Evolutionary conservation across 345 rosid genomes (phyloP).

Genomic region (Ceriops decandra): DNA sequence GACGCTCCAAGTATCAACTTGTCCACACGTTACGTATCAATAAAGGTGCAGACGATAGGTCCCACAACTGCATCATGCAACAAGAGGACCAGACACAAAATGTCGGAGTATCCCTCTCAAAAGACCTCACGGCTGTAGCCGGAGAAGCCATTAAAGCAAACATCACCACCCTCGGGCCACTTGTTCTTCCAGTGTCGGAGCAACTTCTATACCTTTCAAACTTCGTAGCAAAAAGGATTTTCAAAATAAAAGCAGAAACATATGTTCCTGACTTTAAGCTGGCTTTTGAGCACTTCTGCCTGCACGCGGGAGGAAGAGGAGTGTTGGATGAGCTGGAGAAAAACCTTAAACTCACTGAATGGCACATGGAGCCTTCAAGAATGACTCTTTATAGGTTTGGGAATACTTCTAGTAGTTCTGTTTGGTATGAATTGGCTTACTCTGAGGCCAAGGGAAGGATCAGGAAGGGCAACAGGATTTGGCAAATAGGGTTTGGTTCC

Average conservation of each 20-base stretch:
- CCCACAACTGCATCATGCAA: conserved; percentile 19
- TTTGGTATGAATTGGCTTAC: conserved; percentile 2
- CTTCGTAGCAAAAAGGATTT: neutral
- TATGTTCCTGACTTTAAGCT: conserved; percentile 14
- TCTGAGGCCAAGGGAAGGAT: neutral
- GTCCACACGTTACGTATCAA: conserved; percentile 17
- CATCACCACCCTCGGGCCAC: conserved; percentile 19
- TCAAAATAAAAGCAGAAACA: neutral
- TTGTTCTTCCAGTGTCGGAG: conserved; percentile 25
- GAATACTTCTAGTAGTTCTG: neutral
- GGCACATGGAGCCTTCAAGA: conserved; percentile 11
- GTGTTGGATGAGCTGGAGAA: conserved; percentile 10
- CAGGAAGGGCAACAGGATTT: neutral
- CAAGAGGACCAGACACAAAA: conserved; percentile 4
- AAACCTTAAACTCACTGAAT: conserved; percentile 4
- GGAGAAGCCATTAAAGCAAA: conserved; percentile 21
- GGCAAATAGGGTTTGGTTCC: neutral
- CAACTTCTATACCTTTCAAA: conserved; percentile 15
- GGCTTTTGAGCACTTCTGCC: conserved; percentile 18
- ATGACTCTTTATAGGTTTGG: neutral
- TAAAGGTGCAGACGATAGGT: conserved; percentile 21
- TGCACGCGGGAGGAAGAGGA: conserved; percentile 11
- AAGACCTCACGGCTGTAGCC: conserved; percentile 22
- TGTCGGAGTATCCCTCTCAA: conserved; percentile 15
- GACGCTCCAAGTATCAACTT: conserved; percentile 22